Evolutionary conservation across 331 rosid genomes (phyloP), one percentile per base, ranked within the genome.

Genomic region (Erythrophleum ivorense): DNA sequence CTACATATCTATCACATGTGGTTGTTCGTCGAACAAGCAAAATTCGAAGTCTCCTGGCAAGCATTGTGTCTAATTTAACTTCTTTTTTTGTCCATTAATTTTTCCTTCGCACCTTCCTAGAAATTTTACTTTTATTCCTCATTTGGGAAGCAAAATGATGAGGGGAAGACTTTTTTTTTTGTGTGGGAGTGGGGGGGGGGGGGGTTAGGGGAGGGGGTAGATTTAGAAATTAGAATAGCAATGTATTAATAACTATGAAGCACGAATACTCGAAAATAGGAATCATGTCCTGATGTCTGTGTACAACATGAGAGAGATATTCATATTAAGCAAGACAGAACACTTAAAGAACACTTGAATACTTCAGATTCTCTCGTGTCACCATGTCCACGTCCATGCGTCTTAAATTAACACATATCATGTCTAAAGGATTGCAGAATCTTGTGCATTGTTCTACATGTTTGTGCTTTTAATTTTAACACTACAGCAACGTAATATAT

Each of bases 11-110:
- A 75, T 91, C 98, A 41, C 94, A 92, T 58, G 55, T 80, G 14
- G 98, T 96, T 82, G 85, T 96, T 81, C 92, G 73, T 71, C 91
- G 85, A 36, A 90, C 98, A 79, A 87, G 57, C 80, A 89, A 85
- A 70, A 88, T 94, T 70, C 85, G 78, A 71, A 80, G 41, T 41
- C 98, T 96, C 83, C 77, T 90, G 79, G 99, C 91, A 85, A 94
- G 97, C n/a, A 54, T 74, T 34, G 49, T 60, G 8, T 50, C 77
- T 67, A 16, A 67, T 78, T 75, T 60, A 57, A 43, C 78, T 40
- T 60, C 52, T 53, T 83, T 48, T 72, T 58, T 36, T 43, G 40
- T 55, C 63, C 40, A 49, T 63, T 59, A 49, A 46, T 83, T 77
- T 80, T 68, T 31, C 9, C 43, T 71, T 76, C 45, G 7, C 78